phyloP scores from a whole-genome alignment of 345 rosid species.

The Moricandia moricandioides region DNA sequence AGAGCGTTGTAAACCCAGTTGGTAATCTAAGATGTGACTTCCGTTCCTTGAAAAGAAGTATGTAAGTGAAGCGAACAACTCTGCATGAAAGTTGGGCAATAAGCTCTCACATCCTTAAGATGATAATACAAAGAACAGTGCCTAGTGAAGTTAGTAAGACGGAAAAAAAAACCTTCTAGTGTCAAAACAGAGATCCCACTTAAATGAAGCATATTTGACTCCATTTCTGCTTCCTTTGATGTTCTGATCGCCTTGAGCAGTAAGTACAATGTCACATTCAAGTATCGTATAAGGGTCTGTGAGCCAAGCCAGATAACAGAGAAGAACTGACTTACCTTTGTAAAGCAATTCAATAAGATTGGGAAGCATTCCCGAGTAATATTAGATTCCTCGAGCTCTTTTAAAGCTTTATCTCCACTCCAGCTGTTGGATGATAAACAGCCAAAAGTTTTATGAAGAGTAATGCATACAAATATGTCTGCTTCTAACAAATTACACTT shows the following conservation, averaged over 20 bases:
- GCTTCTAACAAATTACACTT: neutral
- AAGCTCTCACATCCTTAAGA: constrained; percentile 2
- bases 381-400: constrained; percentile 83
- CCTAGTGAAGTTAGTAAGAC: constrained; percentile 16
- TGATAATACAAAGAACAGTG: constrained; percentile 13
- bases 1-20: constrained; percentile 67
- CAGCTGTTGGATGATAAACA: constrained; percentile 48
- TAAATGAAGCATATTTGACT: constrained; percentile 60
- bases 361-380: constrained; percentile 86
- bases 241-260: constrained; percentile 75
- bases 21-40: constrained; percentile 67
- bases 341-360: constrained; percentile 76
- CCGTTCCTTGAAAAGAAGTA: constrained; percentile 90
- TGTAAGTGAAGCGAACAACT: constrained; percentile 77
- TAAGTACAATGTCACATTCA: constrained; percentile 10
- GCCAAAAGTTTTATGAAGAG: neutral
- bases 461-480: neutral
- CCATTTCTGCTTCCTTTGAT: constrained; percentile 60
- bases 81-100: constrained; percentile 45
- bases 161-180: constrained; percentile 61
- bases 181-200: constrained; percentile 78
- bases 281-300: constrained; percentile 4
- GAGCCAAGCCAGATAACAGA: constrained; percentile 9
- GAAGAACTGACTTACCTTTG: constrained; percentile 49
- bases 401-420: constrained; percentile 86